Conservation (phyloP, 176 grass and related monocot genomes). For the Raddia distichophylla region DNA sequence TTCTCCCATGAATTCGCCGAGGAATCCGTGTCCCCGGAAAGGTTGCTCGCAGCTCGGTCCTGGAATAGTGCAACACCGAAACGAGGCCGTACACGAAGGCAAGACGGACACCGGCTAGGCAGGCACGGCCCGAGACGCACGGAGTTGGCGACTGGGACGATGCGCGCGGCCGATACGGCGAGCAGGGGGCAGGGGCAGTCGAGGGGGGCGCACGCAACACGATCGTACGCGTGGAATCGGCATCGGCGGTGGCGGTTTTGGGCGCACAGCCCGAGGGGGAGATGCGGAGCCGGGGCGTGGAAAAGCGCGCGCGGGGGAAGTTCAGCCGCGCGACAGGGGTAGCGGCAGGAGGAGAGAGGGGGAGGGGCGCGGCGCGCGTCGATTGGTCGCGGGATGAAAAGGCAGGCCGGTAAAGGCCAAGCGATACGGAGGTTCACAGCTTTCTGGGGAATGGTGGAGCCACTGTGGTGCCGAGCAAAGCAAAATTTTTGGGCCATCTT, state of each 20-base stretch:
- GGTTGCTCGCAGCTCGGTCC: not conserved
- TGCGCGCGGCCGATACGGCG: no score
- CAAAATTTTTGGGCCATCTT: not conserved
- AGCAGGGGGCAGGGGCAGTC: no score
- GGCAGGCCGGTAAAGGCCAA: slow-evolving; percentile 48
- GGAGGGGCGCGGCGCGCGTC: slow-evolving; percentile 20
- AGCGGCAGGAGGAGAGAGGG: no score
- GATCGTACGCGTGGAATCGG: not conserved
- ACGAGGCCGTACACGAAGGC: slow-evolving; percentile 39
- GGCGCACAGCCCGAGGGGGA: not conserved
- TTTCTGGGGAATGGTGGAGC: slow-evolving; percentile 35
- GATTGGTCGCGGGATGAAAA: slow-evolving; percentile 43
- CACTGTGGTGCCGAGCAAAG: not conserved
- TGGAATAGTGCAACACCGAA: not conserved
- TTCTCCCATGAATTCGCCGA: no score
- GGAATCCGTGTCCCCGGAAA: no score
- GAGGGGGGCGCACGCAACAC: no score
- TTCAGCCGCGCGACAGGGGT: not conserved
- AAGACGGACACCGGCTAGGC: not conserved
- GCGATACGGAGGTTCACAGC: slow-evolving; percentile 36
- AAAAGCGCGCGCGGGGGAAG: not conserved
- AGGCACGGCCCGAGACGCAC: not conserved
- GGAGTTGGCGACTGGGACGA: not conserved
- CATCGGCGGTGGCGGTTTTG: not conserved
- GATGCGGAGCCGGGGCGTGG: not conserved